These are phyloP conservation scores for Fonsecaea multimorphosa DNA, from an alignment of 2,329 filamentous ascomycete genomes.

Conservation along the genomic window DNA sequence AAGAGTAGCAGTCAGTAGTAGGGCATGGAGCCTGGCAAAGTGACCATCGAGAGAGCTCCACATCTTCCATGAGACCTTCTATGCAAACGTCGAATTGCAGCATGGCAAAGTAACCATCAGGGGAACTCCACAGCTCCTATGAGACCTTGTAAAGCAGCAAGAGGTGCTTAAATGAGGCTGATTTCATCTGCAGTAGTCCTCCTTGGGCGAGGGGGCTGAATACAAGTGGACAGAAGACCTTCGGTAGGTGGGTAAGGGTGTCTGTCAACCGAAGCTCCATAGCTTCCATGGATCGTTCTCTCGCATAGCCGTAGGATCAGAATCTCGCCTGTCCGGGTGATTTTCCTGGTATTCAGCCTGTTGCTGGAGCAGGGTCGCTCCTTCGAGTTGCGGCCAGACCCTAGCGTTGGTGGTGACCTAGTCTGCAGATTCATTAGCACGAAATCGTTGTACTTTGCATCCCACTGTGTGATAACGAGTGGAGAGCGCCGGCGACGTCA, in stretches of 20 bases:
- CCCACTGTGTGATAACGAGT: background rate
- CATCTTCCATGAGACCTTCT: background rate
- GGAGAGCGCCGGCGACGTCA: background rate
- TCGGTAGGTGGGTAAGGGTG: background rate
- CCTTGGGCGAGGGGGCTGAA: background rate
- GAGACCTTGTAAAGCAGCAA: slow-evolving; percentile 16
- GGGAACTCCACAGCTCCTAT: slow-evolving; percentile 10
- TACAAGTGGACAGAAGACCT: background rate
- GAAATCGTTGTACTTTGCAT: background rate
- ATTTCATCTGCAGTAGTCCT: background rate
- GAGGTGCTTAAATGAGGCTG: background rate
- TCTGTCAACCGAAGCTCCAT: background rate
- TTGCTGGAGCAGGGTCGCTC: background rate
- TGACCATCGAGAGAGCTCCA: slow-evolving; percentile 7
- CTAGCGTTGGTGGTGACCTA: background rate
- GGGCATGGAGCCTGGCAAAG: background rate
- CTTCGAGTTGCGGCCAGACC: background rate
- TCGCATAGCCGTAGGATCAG: slow-evolving; percentile 8
- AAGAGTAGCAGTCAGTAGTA: background rate
- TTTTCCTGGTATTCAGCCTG: slow-evolving; percentile 9
- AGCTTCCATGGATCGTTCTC: slow-evolving; percentile 18
- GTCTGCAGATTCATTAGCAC: background rate
- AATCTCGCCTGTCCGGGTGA: slow-evolving; percentile 17
- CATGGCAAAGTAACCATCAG: background rate
- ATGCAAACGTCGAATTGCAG: too few relatives aligned